Evolutionary conservation across 1,139 yeast genomes (phyloP).

Genomic region (Kurtzmaniella quercitrusa): DNA sequence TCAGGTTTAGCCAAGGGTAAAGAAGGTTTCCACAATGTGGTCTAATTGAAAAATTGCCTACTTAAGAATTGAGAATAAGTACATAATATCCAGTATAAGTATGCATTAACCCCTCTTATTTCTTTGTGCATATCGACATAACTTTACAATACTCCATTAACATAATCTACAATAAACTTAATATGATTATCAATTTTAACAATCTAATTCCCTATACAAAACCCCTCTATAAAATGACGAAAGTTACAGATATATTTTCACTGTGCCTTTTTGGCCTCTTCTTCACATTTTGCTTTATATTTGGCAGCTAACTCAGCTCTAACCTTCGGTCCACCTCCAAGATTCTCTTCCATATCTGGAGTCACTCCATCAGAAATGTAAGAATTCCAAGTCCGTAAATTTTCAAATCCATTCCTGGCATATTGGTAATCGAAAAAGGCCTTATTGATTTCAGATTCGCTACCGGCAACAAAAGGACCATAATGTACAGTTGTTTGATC

Average conservation of each 20-base stretch:
- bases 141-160: not conserved
- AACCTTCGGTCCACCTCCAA: conserved; percentile 34
- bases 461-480: conserved; percentile 84
- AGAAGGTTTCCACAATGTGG: conserved; percentile 60
- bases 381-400: conserved; percentile 63
- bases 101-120: no score
- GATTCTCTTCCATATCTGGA: conserved; percentile 37
- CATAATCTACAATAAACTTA: not conserved
- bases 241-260: no score
- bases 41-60: conserved; percentile 19
- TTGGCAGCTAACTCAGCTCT: conserved; percentile 15
- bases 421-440: conserved; percentile 70
- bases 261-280: not conserved
- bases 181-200: no score
- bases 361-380: conserved; percentile 62
- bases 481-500: conserved; percentile 81
- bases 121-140: no score
- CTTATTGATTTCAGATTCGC: conserved; percentile 56
- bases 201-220: no score
- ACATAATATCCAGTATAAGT: not conserved
- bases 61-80: not conserved
- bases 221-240: no score
- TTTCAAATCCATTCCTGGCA: conserved; percentile 71
- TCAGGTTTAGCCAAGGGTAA: conserved; percentile 65
- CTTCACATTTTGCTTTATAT: not conserved